Evolutionary conservation across 441 rosid species (phyloP).

Genomic region (Pelargonium myrrhifolium): DNA sequence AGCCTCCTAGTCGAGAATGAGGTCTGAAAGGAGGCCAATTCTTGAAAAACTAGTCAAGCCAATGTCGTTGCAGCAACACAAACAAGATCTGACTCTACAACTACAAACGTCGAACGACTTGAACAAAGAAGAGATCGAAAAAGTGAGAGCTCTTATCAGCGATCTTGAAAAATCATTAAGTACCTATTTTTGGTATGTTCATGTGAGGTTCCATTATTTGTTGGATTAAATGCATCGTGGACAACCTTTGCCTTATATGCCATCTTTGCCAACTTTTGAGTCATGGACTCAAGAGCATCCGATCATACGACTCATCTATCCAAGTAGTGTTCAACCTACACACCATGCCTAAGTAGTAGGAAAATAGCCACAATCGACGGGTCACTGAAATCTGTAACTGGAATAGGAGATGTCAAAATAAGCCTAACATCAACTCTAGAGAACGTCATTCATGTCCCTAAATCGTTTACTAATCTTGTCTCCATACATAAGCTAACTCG

Average conservation of each 20-base stretch:
- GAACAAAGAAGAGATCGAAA: constrained; percentile 2
- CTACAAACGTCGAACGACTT: not conserved
- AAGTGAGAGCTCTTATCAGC: not conserved
- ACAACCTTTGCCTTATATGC: not conserved
- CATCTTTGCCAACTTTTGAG: not conserved
- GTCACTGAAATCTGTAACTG: not conserved
- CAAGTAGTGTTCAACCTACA: not conserved
- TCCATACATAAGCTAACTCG: not conserved
- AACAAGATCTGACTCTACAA: not conserved
- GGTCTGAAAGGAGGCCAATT: not conserved
- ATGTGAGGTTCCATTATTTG: not conserved
- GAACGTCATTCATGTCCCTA: not conserved
- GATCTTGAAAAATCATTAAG: not conserved
- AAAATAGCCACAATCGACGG: not conserved
- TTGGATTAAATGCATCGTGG: not conserved
- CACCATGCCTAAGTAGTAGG: constrained; percentile 7
- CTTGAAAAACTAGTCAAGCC: not conserved
- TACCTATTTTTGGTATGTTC: not conserved
- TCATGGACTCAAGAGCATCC: not conserved
- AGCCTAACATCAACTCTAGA: not conserved
- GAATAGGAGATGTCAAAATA: not conserved
- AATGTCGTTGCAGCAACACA: not conserved
- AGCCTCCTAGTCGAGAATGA: constrained; percentile 1
- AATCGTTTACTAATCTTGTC: not conserved
- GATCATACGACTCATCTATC: constrained; percentile 1